phyloP scores from a whole-genome alignment of 306 rosid species.

The Trichosanthes truncata region DNA sequence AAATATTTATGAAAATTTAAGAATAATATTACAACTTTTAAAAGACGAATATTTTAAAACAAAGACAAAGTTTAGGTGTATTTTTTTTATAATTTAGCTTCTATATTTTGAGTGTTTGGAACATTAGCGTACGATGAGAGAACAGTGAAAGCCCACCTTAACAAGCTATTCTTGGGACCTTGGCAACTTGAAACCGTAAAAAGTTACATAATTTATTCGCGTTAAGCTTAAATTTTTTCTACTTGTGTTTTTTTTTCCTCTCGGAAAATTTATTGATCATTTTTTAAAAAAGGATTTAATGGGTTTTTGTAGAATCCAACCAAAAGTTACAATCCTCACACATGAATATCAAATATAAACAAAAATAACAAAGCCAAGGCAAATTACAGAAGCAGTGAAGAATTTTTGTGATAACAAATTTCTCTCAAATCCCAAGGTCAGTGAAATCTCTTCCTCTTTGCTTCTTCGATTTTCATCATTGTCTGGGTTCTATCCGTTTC shows the following conservation, averaged over 20 bases:
- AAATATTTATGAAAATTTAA: too few species aligned
- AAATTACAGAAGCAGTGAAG: slow-evolving; percentile 37
- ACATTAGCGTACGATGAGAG: slow-evolving; percentile 9
- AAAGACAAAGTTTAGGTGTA: too few species aligned
- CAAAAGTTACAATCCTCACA: slow-evolving; percentile 18
- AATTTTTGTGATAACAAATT: slow-evolving; percentile 34
- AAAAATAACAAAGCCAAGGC: slow-evolving; percentile 28
- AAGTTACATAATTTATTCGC: slow-evolving; percentile 33
- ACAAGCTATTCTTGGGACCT: slow-evolving; percentile 67
- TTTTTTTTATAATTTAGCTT: too few species aligned
- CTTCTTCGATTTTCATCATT: slow-evolving; percentile 22
- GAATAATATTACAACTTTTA: too few species aligned
- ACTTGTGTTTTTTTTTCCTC: slow-evolving; percentile 13
- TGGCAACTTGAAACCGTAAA: slow-evolving; percentile 51
- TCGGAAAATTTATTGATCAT: not conserved
- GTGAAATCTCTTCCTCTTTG: slow-evolving; percentile 38
- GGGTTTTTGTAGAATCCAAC: slow-evolving; percentile 17
- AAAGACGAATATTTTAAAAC: too few species aligned
- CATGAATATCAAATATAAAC: slow-evolving; percentile 25
- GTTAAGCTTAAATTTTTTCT: slow-evolving; percentile 13
- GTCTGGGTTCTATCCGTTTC: slow-evolving; percentile 11
- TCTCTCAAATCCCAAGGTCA: slow-evolving; percentile 73
- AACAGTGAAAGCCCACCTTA: slow-evolving; percentile 33
- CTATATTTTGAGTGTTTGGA: too few species aligned
- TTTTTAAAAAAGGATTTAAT: not conserved